Evolutionary conservation across 306 rosid species (phyloP).

Genomic region (Heteromeles arbutifolia): DNA sequence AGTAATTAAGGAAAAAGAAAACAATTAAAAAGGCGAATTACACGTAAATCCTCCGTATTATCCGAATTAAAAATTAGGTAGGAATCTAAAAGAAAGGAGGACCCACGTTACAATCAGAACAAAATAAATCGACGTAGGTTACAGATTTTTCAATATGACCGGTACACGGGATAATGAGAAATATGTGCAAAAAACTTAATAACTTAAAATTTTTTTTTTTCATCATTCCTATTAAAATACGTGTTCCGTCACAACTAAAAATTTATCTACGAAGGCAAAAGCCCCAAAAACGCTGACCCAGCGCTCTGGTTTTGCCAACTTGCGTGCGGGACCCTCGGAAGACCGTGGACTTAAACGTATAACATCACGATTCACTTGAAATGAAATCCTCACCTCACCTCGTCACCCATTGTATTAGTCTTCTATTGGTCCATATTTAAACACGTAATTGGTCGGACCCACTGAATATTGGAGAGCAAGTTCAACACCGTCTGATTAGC

Average conservation of each 20-base stretch:
- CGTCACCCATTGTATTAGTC: too few species aligned
- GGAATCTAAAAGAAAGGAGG: neutral
- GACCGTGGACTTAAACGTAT: constrained; percentile 17
- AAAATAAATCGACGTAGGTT: constrained; percentile 2
- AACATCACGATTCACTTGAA: neutral
- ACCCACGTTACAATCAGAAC: neutral
- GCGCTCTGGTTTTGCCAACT: constrained; percentile 31
- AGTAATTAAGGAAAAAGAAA: neutral
- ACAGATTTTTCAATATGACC: too few species aligned
- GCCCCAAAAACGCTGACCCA: constrained; percentile 15
- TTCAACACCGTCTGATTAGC: neutral
- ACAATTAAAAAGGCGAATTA: neutral
- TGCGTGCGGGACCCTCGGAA: constrained; percentile 26
- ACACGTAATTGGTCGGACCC: neutral
- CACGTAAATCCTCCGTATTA: neutral
- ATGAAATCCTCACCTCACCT: neutral
- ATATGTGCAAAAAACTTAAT: too few species aligned
- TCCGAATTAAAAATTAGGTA: neutral
- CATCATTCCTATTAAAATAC: too few species aligned
- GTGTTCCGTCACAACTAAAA: too few species aligned
- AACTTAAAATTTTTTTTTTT: too few species aligned
- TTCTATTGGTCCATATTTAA: neutral
- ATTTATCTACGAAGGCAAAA: too few species aligned
- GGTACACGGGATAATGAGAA: too few species aligned
- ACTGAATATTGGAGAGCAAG: neutral